Percentiles rank a stretch among this genome's conserved stretches.
Evolutionary conservation across 345 rosid genomes (phyloP).

Genomic region (Lenwebbia sp.): DNA sequence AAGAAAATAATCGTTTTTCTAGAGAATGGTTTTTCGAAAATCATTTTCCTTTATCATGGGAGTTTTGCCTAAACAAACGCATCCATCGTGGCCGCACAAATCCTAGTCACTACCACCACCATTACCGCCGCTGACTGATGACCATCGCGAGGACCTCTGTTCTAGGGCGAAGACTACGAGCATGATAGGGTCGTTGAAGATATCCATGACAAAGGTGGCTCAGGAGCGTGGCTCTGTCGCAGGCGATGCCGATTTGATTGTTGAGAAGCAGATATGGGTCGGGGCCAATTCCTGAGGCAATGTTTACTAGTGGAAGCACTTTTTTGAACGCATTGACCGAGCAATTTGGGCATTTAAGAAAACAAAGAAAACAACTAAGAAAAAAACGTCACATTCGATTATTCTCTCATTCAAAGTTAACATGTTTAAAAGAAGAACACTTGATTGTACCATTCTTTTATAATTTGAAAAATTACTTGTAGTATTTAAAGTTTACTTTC

Average conservation of each 20-base stretch:
- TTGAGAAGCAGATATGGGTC: not conserved
- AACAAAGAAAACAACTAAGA: not conserved
- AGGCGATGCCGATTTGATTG: not conserved
- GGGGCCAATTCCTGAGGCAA: not conserved
- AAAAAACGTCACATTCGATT: not conserved
- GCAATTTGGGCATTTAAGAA: not conserved
- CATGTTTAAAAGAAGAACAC: not conserved
- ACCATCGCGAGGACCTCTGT: too few species aligned
- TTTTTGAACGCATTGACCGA: not conserved
- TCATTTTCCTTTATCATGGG: too few species aligned
- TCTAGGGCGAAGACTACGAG: too few species aligned
- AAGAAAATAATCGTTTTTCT: too few species aligned
- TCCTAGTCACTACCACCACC: too few species aligned
- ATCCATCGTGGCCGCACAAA: too few species aligned
- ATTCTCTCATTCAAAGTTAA: not conserved
- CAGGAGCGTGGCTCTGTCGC: not conserved
- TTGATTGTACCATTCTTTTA: not conserved
- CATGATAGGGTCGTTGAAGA: not conserved
- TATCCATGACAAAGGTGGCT: not conserved
- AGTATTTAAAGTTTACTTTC: not conserved
- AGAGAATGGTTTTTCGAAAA: too few species aligned
- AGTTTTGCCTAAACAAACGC: too few species aligned
- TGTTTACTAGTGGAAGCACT: not conserved
- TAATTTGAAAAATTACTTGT: not conserved
- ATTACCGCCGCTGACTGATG: too few species aligned